These are phyloP conservation scores for Trichopus zeylanicus DNA, from an alignment of 116 monocot genomes.

Conservation along the genomic window DNA sequence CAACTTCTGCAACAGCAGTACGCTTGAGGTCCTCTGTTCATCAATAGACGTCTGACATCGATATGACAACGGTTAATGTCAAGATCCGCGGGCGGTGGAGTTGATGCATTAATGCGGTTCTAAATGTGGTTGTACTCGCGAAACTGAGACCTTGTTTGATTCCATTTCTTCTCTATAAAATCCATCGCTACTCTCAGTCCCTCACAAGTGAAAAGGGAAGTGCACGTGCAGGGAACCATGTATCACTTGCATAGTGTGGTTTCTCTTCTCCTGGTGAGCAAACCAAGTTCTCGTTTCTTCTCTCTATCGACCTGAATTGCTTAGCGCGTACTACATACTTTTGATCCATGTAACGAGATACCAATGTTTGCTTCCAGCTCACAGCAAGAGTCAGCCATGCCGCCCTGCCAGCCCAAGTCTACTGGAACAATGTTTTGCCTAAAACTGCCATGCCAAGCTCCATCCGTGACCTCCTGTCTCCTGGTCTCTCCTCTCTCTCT, in stretches of 20 bases:
- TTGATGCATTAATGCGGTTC: neutral
- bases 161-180: neutral
- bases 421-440: conserved; percentile 32
- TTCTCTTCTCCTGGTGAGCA: conserved; percentile 14
- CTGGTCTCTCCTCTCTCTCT: conserved; percentile 10
- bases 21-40: no score
- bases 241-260: conserved; percentile 2
- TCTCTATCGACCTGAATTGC: no score
- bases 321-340: no score
- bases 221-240: neutral
- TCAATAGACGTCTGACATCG: no score
- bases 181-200: neutral
- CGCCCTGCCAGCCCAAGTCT: conserved; percentile 6
- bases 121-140: neutral
- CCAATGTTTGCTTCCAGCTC: neutral
- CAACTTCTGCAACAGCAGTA: no score
- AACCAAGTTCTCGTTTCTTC: neutral
- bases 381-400: conserved; percentile 13
- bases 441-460: conserved; percentile 38
- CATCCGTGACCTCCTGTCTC: conserved; percentile 17
- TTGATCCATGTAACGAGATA: neutral
- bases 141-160: neutral
- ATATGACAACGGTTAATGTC: neutral
- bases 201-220: neutral
- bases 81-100: conserved; percentile 1